Evolutionary conservation across 257 asterid species (phyloP).

Genomic region (Datura wrightii): DNA sequence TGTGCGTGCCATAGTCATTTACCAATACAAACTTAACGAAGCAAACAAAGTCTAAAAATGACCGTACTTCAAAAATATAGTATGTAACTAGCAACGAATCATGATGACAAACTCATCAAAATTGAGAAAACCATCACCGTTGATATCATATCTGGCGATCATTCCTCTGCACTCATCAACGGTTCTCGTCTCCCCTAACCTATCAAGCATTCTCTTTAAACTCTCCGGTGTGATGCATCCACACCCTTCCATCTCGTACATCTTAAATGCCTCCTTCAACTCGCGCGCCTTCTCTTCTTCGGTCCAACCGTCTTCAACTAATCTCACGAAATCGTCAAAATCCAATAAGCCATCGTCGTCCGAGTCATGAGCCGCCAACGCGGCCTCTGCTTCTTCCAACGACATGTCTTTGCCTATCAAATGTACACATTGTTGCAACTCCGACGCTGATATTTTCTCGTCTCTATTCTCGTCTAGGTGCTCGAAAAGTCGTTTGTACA

Average conservation of each 20-base stretch:
- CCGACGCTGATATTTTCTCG: slow-evolving; percentile 42
- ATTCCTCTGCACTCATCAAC: slow-evolving; percentile 56
- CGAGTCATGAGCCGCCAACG: slow-evolving; percentile 45
- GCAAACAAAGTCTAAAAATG: too few relatives aligned
- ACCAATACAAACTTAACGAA: background rate
- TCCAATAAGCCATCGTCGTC: slow-evolving; percentile 60
- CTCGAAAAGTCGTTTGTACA: slow-evolving; percentile 39
- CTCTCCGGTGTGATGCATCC: slow-evolving; percentile 67
- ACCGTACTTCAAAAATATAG: too few relatives aligned
- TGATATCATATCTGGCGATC: slow-evolving; percentile 64
- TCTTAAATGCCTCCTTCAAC: slow-evolving; percentile 56
- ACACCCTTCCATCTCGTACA: slow-evolving; percentile 63
- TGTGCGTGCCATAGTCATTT: background rate
- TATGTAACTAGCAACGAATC: slow-evolving; percentile 48
- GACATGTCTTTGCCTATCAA: slow-evolving; percentile 43
- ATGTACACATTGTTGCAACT: slow-evolving; percentile 39
- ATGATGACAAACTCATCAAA: slow-evolving; percentile 71
- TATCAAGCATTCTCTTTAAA: slow-evolving; percentile 60
- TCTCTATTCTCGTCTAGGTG: slow-evolving; percentile 43
- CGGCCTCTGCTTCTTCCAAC: slow-evolving; percentile 47
- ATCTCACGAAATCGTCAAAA: slow-evolving; percentile 54
- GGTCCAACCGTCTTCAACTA: slow-evolving; percentile 55
- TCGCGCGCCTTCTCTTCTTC: slow-evolving; percentile 62
- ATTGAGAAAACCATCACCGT: slow-evolving; percentile 65
- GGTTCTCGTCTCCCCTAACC: slow-evolving; percentile 58